Conservation (phyloP, 2,329 filamentous ascomycete genomes). For the Pyricularia pennisetigena region DNA sequence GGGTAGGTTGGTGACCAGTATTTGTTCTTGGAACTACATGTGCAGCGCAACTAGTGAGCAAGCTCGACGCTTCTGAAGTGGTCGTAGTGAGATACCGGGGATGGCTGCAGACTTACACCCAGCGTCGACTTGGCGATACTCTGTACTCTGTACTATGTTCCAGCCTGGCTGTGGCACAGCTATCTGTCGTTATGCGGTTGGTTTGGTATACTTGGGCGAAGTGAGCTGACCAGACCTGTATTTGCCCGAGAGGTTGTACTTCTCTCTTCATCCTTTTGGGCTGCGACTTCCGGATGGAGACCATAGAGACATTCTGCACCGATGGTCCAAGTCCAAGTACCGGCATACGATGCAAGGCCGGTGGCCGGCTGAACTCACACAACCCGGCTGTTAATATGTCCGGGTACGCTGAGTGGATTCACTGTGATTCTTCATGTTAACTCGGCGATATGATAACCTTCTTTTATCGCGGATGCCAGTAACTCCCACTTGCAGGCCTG, state of each 20-base stretch:
- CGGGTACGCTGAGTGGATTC: neutral
- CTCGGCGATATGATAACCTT: neutral
- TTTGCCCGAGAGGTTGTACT: neutral
- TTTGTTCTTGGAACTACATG: slow-evolving; percentile 37
- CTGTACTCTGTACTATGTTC: neutral
- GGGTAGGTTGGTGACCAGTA: slow-evolving; percentile 42
- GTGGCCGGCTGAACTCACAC: neutral
- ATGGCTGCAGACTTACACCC: neutral
- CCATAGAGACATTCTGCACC: too few relatives aligned
- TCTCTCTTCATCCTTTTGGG: neutral
- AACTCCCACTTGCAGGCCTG: neutral
- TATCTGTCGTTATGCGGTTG: neutral
- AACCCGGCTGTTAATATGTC: neutral
- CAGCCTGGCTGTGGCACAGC: too few relatives aligned
- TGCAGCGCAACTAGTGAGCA: neutral
- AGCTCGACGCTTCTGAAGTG: neutral
- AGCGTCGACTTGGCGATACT: neutral
- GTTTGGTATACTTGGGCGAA: neutral
- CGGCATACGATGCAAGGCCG: neutral
- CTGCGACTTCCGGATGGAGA: neutral
- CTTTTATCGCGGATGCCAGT: neutral
- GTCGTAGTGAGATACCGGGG: neutral
- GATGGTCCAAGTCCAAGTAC: neutral
- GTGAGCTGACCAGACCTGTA: neutral
- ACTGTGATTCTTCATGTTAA: neutral